phyloP scores from a whole-genome alignment of 257 asterid species.

The Solanum arcanum region DNA sequence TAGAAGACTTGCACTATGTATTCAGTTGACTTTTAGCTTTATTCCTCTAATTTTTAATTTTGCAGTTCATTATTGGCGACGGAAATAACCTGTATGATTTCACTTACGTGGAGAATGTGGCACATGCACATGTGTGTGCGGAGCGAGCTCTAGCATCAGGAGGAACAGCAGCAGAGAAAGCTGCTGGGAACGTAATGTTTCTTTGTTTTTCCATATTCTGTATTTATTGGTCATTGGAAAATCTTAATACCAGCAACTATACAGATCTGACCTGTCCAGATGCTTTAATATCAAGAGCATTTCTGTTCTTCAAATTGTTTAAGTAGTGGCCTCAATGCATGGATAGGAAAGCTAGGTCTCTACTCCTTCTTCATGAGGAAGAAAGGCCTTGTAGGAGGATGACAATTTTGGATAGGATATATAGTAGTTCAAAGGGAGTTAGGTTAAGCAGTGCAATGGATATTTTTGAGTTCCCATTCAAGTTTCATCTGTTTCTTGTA shows the following conservation, averaged over 20 bases:
- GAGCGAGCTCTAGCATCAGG: constrained; percentile 92
- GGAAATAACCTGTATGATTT: constrained; percentile 87
- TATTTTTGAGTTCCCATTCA: neutral
- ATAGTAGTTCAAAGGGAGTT: no score
- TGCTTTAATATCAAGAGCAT: neutral
- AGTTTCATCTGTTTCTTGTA: neutral
- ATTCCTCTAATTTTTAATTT: neutral
- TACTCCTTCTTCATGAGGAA: no score
- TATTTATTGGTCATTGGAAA: neutral
- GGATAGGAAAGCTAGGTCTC: neutral
- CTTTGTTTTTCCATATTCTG: neutral
- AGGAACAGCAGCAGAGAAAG: constrained; percentile 64
- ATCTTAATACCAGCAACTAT: neutral
- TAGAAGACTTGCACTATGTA: neutral
- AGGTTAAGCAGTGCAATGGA: neutral
- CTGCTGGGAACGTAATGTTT: constrained; percentile 70
- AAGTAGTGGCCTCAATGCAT: neutral
- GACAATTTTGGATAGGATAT: no score
- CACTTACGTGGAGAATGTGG: constrained; percentile 95
- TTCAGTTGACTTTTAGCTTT: neutral
- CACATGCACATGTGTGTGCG: constrained; percentile 96
- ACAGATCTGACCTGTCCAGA: neutral
- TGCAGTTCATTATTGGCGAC: constrained; percentile 84
- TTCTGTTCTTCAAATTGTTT: neutral
- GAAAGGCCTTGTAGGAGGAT: no score